Base-by-base conservation (phyloP, 495 filamentous ascomycete species). In the Aspergillus indologenus region DNA sequence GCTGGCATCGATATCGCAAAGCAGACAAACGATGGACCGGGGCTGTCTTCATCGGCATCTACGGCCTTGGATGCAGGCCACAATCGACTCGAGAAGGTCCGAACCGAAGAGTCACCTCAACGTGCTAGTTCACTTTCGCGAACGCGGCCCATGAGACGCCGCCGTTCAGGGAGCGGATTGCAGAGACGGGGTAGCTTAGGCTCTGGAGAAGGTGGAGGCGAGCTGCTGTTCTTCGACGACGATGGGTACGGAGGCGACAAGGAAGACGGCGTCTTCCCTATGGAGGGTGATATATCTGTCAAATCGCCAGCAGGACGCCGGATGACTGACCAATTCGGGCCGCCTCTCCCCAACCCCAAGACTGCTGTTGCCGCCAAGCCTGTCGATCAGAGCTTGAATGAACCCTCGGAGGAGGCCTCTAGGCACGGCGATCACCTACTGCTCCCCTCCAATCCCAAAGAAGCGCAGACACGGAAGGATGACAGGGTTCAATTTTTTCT, bases 401-500 rank as follows among this genome's bases (percentile, higher is more conserved):
- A 34, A n/a, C 6, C 44, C n/a, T n/a, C 52, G 8, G 45, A 6
- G 18, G 21, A 43, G n/a, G 54, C 29, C 8, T 21, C 47, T 1
- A 60, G 66, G 4, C 63, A 62, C 14, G 61, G 57, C 9, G 47
- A 58, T 12, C 45, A 42, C 22, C n/a, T 57, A 61, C 77, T 49
- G 70, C 78, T 66, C 50, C 86, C 86, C 0, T 70, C 83, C 56
- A 93, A 94, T 65, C 89, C 91, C 1, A 90, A 90, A 67, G 85
- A 94, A 68, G 90, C 90, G 0, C 90, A 91, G 61, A 81, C 85
- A 21, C 74, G 81, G 48, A 78, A 79, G 21, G 85, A 87, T 58
- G 84, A 88, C 54, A 82, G 93, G 17, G 89, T 94, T 22, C 89
- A 96, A 68, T 93, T 92, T 65, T 98, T 98, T 71, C 79, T 98